Conservation (phyloP, 345 rosid genomes). For the Aquilaria yunnanensis region DNA sequence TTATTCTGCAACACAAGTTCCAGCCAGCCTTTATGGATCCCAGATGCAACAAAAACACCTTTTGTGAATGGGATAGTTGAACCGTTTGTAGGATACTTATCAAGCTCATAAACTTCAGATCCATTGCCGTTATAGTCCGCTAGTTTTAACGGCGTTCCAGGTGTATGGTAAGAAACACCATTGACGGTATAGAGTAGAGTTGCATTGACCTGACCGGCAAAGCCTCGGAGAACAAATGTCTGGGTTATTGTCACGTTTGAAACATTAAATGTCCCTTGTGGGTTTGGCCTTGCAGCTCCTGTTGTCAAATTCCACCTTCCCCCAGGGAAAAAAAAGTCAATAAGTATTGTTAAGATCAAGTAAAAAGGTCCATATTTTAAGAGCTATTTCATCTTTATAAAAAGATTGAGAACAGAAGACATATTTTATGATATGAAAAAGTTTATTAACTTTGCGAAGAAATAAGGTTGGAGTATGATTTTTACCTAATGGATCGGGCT, state of each 20-base stretch:
- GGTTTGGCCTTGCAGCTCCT: conserved; percentile 64
- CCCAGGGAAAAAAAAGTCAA: not conserved
- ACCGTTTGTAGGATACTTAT: conserved; percentile 24
- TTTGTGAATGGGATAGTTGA: conserved; percentile 9
- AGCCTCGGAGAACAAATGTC: conserved; percentile 24
- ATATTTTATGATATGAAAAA: too few relatives aligned
- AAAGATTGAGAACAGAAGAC: too few relatives aligned
- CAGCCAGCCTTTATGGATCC: conserved; percentile 38
- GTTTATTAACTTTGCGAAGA: too few relatives aligned
- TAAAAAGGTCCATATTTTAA: not conserved
- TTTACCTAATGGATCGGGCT: conserved; percentile 34
- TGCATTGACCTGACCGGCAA: conserved; percentile 9
- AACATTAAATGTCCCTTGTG: conserved; percentile 52
- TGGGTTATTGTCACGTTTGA: conserved; percentile 32
- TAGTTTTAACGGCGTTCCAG: conserved; percentile 50
- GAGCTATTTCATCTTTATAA: not conserved
- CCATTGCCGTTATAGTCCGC: conserved; percentile 27
- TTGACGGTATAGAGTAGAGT: conserved; percentile 33
- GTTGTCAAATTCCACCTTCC: conserved; percentile 42
- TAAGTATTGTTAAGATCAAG: too few relatives aligned
- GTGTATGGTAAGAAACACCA: conserved; percentile 37
- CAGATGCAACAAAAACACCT: conserved; percentile 39
- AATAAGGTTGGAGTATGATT: too few relatives aligned
- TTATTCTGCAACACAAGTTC: conserved; percentile 44
- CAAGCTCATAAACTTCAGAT: conserved; percentile 27